Percentiles rank a stretch among this genome's conserved stretches.
phyloP scores from a whole-genome alignment of 306 rosid species.

The Erythrophleum fordii region DNA sequence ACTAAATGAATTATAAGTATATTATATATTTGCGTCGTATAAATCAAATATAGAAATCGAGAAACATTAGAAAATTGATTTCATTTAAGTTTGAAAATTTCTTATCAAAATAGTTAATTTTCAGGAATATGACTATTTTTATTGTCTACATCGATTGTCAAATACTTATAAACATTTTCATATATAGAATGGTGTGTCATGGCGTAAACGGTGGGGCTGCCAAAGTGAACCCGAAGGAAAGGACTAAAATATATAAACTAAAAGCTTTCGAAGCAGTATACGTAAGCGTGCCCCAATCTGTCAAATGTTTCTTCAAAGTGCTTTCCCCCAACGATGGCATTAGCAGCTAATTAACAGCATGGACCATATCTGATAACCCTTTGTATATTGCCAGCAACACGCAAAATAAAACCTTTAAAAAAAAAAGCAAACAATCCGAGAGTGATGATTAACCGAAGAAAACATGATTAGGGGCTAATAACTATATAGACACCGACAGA shows the following conservation, averaged over 20 bases:
- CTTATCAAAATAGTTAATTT: neutral
- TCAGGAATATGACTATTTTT: neutral
- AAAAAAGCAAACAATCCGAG: neutral
- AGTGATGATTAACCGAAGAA: neutral
- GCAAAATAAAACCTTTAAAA: neutral
- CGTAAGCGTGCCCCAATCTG: constrained; percentile 7
- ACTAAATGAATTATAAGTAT: neutral
- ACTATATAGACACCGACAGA: too few relatives aligned
- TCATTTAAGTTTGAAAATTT: neutral
- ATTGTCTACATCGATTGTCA: neutral
- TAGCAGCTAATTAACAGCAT: constrained; percentile 3
- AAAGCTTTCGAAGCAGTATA: neutral
- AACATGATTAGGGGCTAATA: neutral
- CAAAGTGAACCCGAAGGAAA: neutral
- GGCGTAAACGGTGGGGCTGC: neutral
- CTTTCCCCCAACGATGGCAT: neutral
- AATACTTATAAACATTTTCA: neutral
- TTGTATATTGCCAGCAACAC: neutral
- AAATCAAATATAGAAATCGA: neutral
- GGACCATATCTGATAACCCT: too few relatives aligned
- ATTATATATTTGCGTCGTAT: neutral
- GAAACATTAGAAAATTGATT: neutral
- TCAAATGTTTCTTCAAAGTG: constrained; percentile 6
- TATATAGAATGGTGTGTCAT: neutral
- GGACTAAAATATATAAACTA: neutral